These are phyloP conservation scores for Aspergillus viridinutans DNA, from an alignment of 2,329 filamentous ascomycete genomes.

Conservation along the genomic window DNA sequence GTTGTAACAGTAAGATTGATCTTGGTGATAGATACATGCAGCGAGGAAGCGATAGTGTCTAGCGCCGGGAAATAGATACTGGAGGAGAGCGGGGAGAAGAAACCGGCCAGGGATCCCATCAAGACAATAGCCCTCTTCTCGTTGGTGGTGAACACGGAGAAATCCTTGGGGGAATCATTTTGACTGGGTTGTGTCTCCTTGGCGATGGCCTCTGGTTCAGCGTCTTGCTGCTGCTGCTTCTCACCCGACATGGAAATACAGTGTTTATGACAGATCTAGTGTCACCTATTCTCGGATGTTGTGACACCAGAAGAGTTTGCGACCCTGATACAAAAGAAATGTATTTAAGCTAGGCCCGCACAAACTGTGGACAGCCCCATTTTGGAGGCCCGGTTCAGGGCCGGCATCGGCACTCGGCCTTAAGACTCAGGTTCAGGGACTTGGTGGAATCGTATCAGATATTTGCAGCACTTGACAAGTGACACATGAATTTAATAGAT, in stretches of 20 bases:
- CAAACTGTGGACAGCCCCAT: not conserved
- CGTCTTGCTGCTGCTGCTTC: not conserved
- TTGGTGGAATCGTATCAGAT: not conserved
- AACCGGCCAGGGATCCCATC: constrained; percentile 22
- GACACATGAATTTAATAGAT: too few species aligned
- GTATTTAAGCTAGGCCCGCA: not conserved
- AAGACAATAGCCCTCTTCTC: constrained; percentile 20
- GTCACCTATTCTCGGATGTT: not conserved
- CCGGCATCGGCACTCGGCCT: not conserved
- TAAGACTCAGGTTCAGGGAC: too few species aligned
- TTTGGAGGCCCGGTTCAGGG: not conserved
- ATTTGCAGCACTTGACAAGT: not conserved
- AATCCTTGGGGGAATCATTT: constrained; percentile 37
- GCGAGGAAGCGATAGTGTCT: constrained; percentile 32
- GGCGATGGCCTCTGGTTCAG: not conserved
- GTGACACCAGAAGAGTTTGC: not conserved
- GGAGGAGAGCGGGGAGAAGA: constrained; percentile 32
- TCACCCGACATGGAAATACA: not conserved
- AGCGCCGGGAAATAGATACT: constrained; percentile 37
- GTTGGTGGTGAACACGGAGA: constrained; percentile 20
- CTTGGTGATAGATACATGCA: constrained; percentile 38
- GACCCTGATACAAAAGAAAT: not conserved
- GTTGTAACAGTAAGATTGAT: constrained; percentile 51
- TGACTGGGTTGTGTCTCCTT: not conserved
- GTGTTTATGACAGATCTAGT: not conserved